A percentile compares a stretch with the other conserved stretches of the same genome.
Conservation (phyloP, 1,284 basidiomycete species). For the Ganoderma lingzhi region DNA sequence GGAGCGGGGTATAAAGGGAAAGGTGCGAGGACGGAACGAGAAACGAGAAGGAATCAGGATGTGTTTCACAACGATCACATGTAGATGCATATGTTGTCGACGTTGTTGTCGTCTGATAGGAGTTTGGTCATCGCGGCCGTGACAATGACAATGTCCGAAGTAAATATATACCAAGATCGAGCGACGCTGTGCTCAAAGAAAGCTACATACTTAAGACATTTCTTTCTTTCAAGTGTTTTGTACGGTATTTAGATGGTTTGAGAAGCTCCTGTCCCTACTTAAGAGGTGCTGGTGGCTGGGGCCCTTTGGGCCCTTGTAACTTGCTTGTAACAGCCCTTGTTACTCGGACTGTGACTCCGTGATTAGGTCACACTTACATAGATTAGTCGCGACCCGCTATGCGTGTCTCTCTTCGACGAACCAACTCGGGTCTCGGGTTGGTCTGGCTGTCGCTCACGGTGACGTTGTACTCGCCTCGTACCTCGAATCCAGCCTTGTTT, state of each 20-base stretch:
- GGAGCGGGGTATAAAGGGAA: conserved; percentile 47
- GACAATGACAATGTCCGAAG: background rate
- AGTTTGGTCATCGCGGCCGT: background rate
- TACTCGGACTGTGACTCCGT: no score
- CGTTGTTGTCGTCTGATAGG: background rate
- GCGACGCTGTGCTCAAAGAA: background rate
- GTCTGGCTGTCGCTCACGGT: no score
- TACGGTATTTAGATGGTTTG: background rate
- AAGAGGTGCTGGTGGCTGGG: no score
- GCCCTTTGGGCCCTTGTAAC: no score
- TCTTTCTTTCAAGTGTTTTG: background rate
- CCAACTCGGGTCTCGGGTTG: no score
- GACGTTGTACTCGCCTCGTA: no score
- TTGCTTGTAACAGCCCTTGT: no score
- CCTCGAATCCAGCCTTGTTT: no score
- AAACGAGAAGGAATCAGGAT: background rate
- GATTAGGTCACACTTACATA: no score
- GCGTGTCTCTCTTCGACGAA: no score
- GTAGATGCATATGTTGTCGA: no score
- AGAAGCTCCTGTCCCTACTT: background rate
- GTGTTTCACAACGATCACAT: background rate
- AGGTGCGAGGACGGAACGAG: background rate
- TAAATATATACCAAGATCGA: background rate
- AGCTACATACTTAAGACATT: background rate
- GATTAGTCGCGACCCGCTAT: no score